phyloP scores from a whole-genome alignment of 2,329 filamentous ascomycete genomes.

The Boeremia exigua region DNA sequence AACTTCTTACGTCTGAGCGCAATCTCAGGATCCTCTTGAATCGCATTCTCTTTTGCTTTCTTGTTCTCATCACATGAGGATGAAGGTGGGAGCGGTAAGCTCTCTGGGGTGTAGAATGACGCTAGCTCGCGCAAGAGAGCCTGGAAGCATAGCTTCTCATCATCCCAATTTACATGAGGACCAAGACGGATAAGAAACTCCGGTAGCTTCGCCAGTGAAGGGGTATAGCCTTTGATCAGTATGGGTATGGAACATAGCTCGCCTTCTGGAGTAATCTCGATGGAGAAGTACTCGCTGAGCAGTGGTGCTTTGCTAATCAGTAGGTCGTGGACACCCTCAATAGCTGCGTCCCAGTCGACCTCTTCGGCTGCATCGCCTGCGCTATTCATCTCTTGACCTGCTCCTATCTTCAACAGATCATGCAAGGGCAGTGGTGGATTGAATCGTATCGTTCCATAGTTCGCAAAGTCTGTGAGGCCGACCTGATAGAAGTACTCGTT shows the following conservation, averaged over 20 bases:
- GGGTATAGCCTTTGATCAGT: slow-evolving; percentile 86
- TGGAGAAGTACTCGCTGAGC: slow-evolving; percentile 89
- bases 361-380: slow-evolving; percentile 52
- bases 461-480: slow-evolving; percentile 92
- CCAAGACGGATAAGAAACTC: slow-evolving; percentile 87
- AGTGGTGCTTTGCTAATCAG: slow-evolving; percentile 81
- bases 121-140: slow-evolving; percentile 86
- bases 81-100: slow-evolving; percentile 64
- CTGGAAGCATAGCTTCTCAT: slow-evolving; percentile 85
- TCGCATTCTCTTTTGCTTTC: slow-evolving; percentile 27
- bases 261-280: slow-evolving; percentile 80
- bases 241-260: slow-evolving; percentile 81
- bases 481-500: slow-evolving; percentile 96
- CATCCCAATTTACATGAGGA: slow-evolving; percentile 84
- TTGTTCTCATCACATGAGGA: slow-evolving; percentile 51
- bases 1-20: slow-evolving; percentile 68
- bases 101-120: slow-evolving; percentile 87
- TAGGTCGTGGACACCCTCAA: slow-evolving; percentile 69
- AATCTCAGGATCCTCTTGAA: slow-evolving; percentile 51
- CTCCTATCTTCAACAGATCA: slow-evolving; percentile 75
- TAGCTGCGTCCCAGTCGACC: slow-evolving; percentile 71
- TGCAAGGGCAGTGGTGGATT: slow-evolving; percentile 74
- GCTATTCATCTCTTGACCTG: slow-evolving; percentile 70
- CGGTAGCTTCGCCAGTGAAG: slow-evolving; percentile 83
- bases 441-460: slow-evolving; percentile 86